phyloP scores from a whole-genome alignment of 768 basidiomycete species.

The Lactarius evosmus region DNA sequence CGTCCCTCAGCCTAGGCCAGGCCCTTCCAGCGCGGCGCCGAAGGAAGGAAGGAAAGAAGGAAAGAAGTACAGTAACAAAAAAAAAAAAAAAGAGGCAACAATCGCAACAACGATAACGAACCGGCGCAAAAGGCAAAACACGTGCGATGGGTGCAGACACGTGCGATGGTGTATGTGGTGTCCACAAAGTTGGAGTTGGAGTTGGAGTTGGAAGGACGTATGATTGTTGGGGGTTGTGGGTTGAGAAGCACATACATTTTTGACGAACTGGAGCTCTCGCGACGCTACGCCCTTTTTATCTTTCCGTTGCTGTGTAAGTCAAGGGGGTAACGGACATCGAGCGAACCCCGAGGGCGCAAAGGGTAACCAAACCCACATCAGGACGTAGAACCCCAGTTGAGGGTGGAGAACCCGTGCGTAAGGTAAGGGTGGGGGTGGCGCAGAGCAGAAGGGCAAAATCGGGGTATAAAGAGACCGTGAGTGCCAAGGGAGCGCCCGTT shows the following conservation, averaged over 20 bases:
- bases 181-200: background rate
- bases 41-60: no score
- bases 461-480: constrained; percentile 1
- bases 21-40: background rate
- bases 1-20: background rate
- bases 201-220: no score
- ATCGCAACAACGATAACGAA: background rate
- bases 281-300: background rate
- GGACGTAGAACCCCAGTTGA: no score
- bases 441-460: background rate
- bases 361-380: background rate
- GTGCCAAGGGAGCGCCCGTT: no score
- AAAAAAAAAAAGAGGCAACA: background rate
- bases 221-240: background rate
- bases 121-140: background rate
- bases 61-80: no score
- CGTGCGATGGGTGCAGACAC: no score
- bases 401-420: background rate
- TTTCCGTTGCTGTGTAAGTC: no score
- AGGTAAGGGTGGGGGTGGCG: background rate
- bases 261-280: no score
- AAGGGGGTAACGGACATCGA: background rate
- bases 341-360: background rate
- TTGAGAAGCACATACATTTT: background rate
- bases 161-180: background rate